Evolutionary conservation across 345 rosid genomes (phyloP).

Genomic region (Euphorbia lathyris): DNA sequence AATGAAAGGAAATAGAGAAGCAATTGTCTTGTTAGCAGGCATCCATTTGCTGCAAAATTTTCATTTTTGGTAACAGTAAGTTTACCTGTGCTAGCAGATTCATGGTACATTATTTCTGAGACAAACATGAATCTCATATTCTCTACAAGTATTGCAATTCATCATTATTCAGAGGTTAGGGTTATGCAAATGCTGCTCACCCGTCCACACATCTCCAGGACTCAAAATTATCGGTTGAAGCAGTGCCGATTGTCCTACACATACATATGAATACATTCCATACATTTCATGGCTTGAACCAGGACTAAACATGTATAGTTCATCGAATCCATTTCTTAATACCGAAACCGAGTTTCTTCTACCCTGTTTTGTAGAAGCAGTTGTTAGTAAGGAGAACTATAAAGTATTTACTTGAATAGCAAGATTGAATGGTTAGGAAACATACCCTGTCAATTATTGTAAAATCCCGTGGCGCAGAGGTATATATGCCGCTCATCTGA

Average conservation of each 20-base stretch:
- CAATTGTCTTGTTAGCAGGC: not conserved
- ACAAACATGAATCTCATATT: not conserved
- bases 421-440: not conserved
- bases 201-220: constrained; percentile 70
- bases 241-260: constrained; percentile 64
- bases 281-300: constrained; percentile 67
- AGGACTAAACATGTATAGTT: constrained; percentile 78
- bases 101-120: not conserved
- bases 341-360: constrained; percentile 73
- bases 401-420: not conserved
- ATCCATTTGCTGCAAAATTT: not conserved
- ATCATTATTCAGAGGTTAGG: constrained; percentile 47
- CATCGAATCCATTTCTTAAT: constrained; percentile 68
- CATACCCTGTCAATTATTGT: constrained; percentile 75
- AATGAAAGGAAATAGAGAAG: too few species aligned
- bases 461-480: constrained; percentile 63
- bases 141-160: not conserved
- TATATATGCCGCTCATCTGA: constrained; percentile 73
- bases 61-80: not conserved
- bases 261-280: constrained; percentile 64
- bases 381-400: not conserved
- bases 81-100: not conserved
- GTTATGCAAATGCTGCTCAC: constrained; percentile 61
- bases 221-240: constrained; percentile 52
- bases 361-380: constrained; percentile 43